Base-by-base conservation (phyloP, 2,329 filamentous ascomycete species). In the Fusarium sp. region DNA sequence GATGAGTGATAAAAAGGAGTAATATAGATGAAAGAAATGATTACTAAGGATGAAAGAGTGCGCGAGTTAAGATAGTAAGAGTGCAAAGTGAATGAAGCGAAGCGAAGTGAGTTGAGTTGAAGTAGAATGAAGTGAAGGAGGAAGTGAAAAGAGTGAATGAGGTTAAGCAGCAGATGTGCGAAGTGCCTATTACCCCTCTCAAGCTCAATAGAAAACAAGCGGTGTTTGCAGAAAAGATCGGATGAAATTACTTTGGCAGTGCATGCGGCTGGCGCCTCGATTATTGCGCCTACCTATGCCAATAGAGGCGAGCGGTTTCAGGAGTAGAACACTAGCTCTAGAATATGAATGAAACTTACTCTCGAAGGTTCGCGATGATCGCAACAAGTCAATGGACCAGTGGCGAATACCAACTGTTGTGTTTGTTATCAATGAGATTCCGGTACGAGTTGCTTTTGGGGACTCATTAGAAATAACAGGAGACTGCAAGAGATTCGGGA, bases 151-250 rank as follows among this genome's bases (percentile, higher is more conserved):
- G 38, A 36, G 36, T 13, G 20, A 20, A 13, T 24, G 26, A 17
- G 40, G 26, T 26, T n/a, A 51, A 40, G 33, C 20, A 54, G 42
- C 34, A 39, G 22, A 22, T 57, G 8, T 8, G 28, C 33, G 15
- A 31, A 60, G 39, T 14, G 39, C 18, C 17, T 17, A 17, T 20
- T 15, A 15, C 39, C 40, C 20, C 45, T 43, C 53, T 65, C 40
- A 7, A 17, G 14, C 13, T 33, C 15, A 34, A 46, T 17, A 28
- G 4, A 33, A 53, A 33, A 39, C 28, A 40, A 51, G 10, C 7
- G 22, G 31, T 14, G 14, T 34, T 8, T 5, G 5, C 11, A 54
- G 22, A 36, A 33, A 45, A 63, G 24, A 63, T 56, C 38, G 5
- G 39, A 63, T 14, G 51, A 57, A 50, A 44, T 2, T 26, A 15